Percentiles rank a stretch among this genome's conserved stretches.
Conservation (phyloP, 2,329 filamentous ascomycete species). For the Claviceps paspali region DNA sequence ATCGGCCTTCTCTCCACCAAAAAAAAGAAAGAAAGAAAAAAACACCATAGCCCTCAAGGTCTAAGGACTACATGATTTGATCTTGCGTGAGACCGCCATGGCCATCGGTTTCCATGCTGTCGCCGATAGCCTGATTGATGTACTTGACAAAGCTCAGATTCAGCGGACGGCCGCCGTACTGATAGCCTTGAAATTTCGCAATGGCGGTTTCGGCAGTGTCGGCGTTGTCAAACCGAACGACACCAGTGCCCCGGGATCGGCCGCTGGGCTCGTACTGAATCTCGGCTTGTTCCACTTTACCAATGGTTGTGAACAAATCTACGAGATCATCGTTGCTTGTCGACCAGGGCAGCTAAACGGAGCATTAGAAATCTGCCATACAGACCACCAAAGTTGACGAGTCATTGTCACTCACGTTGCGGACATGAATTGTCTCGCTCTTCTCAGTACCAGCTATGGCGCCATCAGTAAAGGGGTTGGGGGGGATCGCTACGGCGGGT, state of each 20-base stretch:
- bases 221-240: conserved; percentile 78
- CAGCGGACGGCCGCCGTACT: conserved; percentile 89
- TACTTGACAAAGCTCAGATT: conserved; percentile 93
- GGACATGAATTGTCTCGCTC: conserved; percentile 78
- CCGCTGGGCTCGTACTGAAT: conserved; percentile 97
- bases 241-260: conserved; percentile 83
- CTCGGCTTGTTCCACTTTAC: conserved; percentile 95
- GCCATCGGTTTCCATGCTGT: conserved; percentile 73
- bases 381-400: too few relatives aligned
- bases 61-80: conserved; percentile 67
- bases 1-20: too few relatives aligned
- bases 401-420: conserved; percentile 64
- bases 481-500: conserved; percentile 34
- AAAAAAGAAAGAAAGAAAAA: too few relatives aligned
- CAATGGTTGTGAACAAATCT: conserved; percentile 93
- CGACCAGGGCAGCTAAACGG: conserved; percentile 76
- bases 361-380: conserved; percentile 8
- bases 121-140: conserved; percentile 49
- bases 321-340: conserved; percentile 96
- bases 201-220: conserved; percentile 89
- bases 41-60: neutral
- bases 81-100: conserved; percentile 76
- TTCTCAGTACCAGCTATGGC: conserved; percentile 77
- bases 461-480: conserved; percentile 89
- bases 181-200: conserved; percentile 92